These are phyloP conservation scores for Drechslera avenae DNA, from an alignment of 2,329 filamentous ascomycete species.

Conservation along the genomic window DNA sequence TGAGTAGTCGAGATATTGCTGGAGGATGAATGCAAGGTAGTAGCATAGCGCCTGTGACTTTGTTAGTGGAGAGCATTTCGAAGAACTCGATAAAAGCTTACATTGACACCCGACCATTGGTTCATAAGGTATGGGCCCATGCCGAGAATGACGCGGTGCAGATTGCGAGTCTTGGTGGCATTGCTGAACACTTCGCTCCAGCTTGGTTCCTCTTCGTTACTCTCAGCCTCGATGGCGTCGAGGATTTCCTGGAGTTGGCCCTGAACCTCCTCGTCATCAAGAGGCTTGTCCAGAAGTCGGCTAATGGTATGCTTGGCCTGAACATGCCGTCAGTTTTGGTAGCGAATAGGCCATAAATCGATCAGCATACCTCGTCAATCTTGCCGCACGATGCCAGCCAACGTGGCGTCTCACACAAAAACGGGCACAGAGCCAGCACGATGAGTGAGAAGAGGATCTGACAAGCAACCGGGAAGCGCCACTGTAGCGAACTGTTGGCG, in stretches of 20 bases:
- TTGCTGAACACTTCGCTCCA: conserved; percentile 48
- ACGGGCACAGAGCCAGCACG: conserved; percentile 56
- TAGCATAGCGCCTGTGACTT: conserved; percentile 35
- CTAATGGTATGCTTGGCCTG: conserved; percentile 29
- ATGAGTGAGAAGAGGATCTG: conserved; percentile 62
- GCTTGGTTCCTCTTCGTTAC: conserved; percentile 37
- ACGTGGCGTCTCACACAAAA: conserved; percentile 49
- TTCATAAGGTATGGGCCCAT: conserved; percentile 50
- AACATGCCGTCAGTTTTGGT: background rate
- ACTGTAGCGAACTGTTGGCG: conserved; percentile 21
- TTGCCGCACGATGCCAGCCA: conserved; percentile 40
- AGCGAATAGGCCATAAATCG: background rate
- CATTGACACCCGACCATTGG: conserved; percentile 43
- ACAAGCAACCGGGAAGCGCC: conserved; percentile 57
- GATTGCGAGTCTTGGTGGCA: conserved; percentile 42
- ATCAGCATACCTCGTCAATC: conserved; percentile 26
- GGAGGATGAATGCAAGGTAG: conserved; percentile 48
- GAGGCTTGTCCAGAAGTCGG: conserved; percentile 39
- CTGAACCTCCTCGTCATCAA: conserved; percentile 40
- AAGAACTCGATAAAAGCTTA: background rate
- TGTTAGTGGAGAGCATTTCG: background rate
- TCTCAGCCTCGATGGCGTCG: conserved; percentile 39
- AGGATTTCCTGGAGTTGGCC: conserved; percentile 47
- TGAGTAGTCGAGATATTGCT: conserved; percentile 42
- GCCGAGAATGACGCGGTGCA: conserved; percentile 46